Conservation (phyloP, 345 rosid species). For the Laguncularia racemosa region DNA sequence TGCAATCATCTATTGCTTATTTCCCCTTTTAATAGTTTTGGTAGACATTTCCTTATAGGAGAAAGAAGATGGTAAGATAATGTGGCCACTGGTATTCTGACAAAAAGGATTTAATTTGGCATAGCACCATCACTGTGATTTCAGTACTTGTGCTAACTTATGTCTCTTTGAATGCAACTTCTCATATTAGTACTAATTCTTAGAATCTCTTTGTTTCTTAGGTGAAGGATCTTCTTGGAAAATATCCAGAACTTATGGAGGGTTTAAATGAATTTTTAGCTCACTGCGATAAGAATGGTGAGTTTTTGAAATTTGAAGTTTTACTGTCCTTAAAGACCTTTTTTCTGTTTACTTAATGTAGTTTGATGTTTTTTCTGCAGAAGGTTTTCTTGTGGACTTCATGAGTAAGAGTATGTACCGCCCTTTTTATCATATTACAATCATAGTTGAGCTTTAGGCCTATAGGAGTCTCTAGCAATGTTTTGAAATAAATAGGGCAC, state of each 20-base stretch:
- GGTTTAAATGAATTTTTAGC: conserved; percentile 79
- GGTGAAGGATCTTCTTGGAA: conserved; percentile 73
- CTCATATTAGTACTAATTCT: conserved; percentile 1
- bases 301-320: conserved; percentile 7
- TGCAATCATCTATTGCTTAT: too few relatives aligned
- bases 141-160: too few relatives aligned
- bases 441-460: not conserved
- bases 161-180: not conserved
- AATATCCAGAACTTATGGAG: conserved; percentile 79
- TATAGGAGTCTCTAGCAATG: too few relatives aligned
- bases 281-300: conserved; percentile 84
- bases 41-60: too few relatives aligned
- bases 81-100: too few relatives aligned
- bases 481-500: too few relatives aligned
- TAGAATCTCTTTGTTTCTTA: conserved; percentile 19
- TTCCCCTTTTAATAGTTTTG: too few relatives aligned
- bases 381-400: conserved; percentile 76
- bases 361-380: conserved; percentile 37
- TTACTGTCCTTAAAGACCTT: conserved; percentile 10
- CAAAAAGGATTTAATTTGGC: too few relatives aligned
- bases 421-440: conserved; percentile 7
- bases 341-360: conserved; percentile 2
- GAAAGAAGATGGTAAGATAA: too few relatives aligned
- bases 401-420: conserved; percentile 75
- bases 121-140: too few relatives aligned